A percentile compares a stretch with the other conserved stretches of the same genome.
Evolutionary conservation across 2,329 filamentous ascomycete species (phyloP).

Genomic region (Arachnomyces sp.): DNA sequence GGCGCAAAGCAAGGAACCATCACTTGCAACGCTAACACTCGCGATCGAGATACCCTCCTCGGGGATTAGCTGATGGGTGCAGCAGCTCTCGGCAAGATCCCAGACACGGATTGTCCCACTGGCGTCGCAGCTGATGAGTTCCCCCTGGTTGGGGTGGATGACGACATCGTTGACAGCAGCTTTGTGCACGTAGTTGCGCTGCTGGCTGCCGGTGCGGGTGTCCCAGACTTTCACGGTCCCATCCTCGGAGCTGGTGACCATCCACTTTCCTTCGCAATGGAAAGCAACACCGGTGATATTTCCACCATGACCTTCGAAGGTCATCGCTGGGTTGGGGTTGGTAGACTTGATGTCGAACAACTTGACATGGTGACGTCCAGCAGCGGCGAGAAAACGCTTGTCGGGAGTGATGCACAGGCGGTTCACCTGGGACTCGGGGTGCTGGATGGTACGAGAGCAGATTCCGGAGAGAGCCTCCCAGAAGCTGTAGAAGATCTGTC

Average conservation of each 20-base stretch:
- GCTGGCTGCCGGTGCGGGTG: slow-evolving; percentile 73
- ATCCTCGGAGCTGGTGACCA: slow-evolving; percentile 96
- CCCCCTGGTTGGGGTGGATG: slow-evolving; percentile 98
- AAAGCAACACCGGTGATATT: slow-evolving; percentile 97
- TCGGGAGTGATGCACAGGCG: slow-evolving; percentile 96
- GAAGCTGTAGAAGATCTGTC: slow-evolving; percentile 53
- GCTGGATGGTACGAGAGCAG: slow-evolving; percentile 94
- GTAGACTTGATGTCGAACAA: slow-evolving; percentile 98
- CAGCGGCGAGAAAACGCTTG: slow-evolving; percentile 86
- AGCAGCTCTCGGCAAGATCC: slow-evolving; percentile 96
- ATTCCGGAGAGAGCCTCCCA: slow-evolving; percentile 98
- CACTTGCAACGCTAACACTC: slow-evolving; percentile 91
- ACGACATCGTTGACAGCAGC: slow-evolving; percentile 93
- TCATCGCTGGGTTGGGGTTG: slow-evolving; percentile 88
- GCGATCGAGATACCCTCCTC: slow-evolving; percentile 92
- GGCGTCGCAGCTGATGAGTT: slow-evolving; percentile 93
- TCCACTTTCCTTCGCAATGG: slow-evolving; percentile 99
- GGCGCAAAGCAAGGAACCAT: slow-evolving; percentile 85
- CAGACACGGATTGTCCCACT: slow-evolving; percentile 89
- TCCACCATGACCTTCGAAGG: slow-evolving; percentile 90
- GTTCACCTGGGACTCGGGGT: slow-evolving; percentile 97
- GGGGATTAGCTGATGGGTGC: slow-evolving; percentile 89
- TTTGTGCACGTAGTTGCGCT: slow-evolving; percentile 87
- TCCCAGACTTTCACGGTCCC: slow-evolving; percentile 98
- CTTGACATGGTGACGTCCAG: slow-evolving; percentile 79